Base-by-base conservation (phyloP, 345 rosid genomes). In the Nasturtium officinale region DNA sequence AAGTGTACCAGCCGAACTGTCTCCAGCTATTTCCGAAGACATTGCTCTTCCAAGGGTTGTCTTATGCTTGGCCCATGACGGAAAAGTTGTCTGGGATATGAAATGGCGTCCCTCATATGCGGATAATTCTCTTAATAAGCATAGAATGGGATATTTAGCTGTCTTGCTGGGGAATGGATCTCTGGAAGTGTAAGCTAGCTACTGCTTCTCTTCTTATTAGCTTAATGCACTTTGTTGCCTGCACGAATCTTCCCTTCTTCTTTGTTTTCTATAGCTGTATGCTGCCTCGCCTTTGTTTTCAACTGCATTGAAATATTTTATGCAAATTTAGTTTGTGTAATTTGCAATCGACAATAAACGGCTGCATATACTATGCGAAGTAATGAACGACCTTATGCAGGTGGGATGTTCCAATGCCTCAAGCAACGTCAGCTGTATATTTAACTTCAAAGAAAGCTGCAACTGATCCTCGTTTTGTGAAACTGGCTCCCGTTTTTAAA, bases 381-480 rank as follows among this genome's bases (percentile, higher is more conserved):
- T 50, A 52, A 71, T 59, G 69, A 40, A 33, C 73, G 33, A 71
- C 75, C 43, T 48, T 69, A 56, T 85, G 92, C 86, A 90, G 96
- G 85, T 95, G 99, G 99, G 99, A 95, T 85, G 87, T 91, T 78
- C 96, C 96, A 77, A 81, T 82, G 85, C 94, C 90, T 59, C 81
- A 51, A 54, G 69, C 85, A 13, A 77, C 85, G 61, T 82, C 84
- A 79, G 72, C 45, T 35, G 61, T 88, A 64, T 91, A 88, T 77
- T 79, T 84, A 77, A 79, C 86, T 68, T 79, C 88, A 38, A 60
- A 73, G 68, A 77, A 55, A 75, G 86, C 82, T 69, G 87, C 84
- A 21, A 84, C 86, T 32, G 99, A 95, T 85, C 99, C 97, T 68
- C 92, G 94, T 33, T 91, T 90, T 77, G 82, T 91, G 43, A 90